phyloP scores from a whole-genome alignment of 2,329 filamentous ascomycete genomes.

The Lasiodiplodia sp. region DNA sequence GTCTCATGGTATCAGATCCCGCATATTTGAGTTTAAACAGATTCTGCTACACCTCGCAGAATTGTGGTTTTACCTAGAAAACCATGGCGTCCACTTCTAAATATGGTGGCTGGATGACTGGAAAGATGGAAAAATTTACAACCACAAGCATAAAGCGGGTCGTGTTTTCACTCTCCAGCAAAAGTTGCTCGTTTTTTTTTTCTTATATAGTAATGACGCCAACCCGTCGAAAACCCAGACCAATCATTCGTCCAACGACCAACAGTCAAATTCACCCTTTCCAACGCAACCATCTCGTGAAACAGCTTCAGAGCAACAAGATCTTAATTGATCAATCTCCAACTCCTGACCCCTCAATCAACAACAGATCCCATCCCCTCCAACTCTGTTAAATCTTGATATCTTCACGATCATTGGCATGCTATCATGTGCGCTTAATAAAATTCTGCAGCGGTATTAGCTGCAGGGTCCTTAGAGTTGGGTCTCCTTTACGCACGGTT shows the following conservation, averaged over 20 bases:
- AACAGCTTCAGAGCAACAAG: neutral
- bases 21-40: no score
- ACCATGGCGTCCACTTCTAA: neutral
- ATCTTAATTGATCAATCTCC: neutral
- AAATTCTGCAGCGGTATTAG: conserved; percentile 1
- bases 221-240: neutral
- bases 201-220: neutral
- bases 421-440: neutral
- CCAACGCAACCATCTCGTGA: neutral
- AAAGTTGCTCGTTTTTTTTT: neutral
- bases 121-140: neutral
- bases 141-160: neutral
- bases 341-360: neutral
- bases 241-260: neutral
- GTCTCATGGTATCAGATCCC: no score
- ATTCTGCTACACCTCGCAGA: no score
- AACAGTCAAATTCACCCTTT: neutral
- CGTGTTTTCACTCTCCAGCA: neutral
- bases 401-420: neutral
- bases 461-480: neutral
- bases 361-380: neutral
- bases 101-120: neutral
- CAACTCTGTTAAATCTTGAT: neutral
- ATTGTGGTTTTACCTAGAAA: no score
- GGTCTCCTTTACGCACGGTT: conserved; percentile 5